These are phyloP conservation scores for Dothidotthia symphoricarpi DNA, from an alignment of 2,329 filamentous ascomycete genomes.

Conservation along the genomic window DNA sequence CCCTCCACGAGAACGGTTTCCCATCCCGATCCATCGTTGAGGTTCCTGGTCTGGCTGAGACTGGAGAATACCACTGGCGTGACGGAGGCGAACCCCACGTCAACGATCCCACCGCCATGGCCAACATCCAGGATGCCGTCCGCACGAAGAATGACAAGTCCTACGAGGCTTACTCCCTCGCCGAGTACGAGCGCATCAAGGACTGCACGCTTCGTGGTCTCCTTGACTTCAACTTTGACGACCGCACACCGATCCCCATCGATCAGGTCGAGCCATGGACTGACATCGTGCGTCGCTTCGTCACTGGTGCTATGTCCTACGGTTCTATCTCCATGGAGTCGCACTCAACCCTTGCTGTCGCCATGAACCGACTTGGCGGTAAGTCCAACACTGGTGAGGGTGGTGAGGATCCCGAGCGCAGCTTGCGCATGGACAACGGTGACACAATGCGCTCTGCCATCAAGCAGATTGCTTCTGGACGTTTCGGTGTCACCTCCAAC, in stretches of 20 bases:
- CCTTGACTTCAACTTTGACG: slow-evolving; percentile 94
- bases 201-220: slow-evolving; percentile 91
- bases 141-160: slow-evolving; percentile 98
- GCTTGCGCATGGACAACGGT: slow-evolving; percentile 80
- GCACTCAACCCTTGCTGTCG: slow-evolving; percentile 90
- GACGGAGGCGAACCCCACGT: slow-evolving; percentile 93
- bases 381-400: slow-evolving; percentile 98
- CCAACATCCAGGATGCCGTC: slow-evolving; percentile 95
- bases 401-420: slow-evolving; percentile 92
- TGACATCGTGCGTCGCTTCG: slow-evolving; percentile 93
- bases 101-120: slow-evolving; percentile 92
- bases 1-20: slow-evolving; percentile 91
- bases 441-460: slow-evolving; percentile 97
- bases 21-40: slow-evolving; percentile 74
- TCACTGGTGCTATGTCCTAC: slow-evolving; percentile 97
- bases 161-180: slow-evolving; percentile 91
- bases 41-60: slow-evolving; percentile 80
- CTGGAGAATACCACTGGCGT: slow-evolving; percentile 97
- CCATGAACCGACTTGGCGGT: slow-evolving; percentile 94
- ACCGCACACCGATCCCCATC: slow-evolving; percentile 79
- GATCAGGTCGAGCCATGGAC: slow-evolving; percentile 98
- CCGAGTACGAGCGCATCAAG: slow-evolving; percentile 95
- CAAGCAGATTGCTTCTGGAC: slow-evolving; percentile 94
- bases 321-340: slow-evolving; percentile 98
- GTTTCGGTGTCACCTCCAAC: slow-evolving; percentile 92